Evolutionary conservation across 805 yeast species (phyloP), one percentile per base, ranked within the genome.

Genomic region (Yarrowia phangngaensis): DNA sequence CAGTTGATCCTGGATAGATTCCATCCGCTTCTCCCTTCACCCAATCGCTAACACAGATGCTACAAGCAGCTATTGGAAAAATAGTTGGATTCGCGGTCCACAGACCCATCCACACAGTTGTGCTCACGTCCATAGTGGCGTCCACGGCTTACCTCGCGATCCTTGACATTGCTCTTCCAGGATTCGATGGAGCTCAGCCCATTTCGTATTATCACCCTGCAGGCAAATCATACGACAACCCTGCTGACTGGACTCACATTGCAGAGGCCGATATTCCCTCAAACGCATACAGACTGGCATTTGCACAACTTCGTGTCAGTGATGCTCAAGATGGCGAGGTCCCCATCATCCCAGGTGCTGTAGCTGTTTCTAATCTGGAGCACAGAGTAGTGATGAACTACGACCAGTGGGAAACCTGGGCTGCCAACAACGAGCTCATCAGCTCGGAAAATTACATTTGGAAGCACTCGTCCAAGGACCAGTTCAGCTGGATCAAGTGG

Each of bases 61-160:
- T 41, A 30, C 35, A 41, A 29, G 34, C 48, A 20, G 48, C 35
- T 23, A 30, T 41, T 29, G 48, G 22, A 41, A 41, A 41, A 28
- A 30, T 41, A 16, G 48, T 41, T 34, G 48, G 48, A 29, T 41
- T 41, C 9, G 48, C 48, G 34, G 92, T 95, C 11, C 75, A 76
- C 52, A 75, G 80, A 60, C 98, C 98, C 13, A 85, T 90, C 56
- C 97, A 89, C 65, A 75, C 87, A 49, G 79, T 89, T 47, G 78
- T 87, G 36, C 60, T 78, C 51, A 75, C 87, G 5, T 73, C 90
- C 11, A 66, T 88, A 40, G 63, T 86, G 30, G 92, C 95, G 2
- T 82, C 95, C 3, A 67, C 84, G 47, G 82, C 90, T 7, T 90
- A 89, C 63, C 71, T 89, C 52, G 75, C 89, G 3, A 75, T 63